Percentiles rank a stretch among this genome's conserved stretches.
phyloP scores from a whole-genome alignment of 73 alveolate genomes.

The Paramecium primaurelia region DNA sequence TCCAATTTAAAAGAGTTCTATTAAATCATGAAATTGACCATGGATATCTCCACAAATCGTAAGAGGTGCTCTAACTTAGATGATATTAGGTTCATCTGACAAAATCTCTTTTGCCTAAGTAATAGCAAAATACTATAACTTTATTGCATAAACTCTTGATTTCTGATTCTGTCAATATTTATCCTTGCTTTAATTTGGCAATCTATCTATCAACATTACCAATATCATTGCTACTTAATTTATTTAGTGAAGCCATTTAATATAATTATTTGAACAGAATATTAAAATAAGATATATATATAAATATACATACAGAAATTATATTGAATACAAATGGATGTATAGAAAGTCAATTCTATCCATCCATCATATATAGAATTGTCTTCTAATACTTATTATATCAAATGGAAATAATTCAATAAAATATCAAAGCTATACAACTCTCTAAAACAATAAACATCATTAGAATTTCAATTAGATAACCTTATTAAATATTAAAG shows the following conservation, averaged over 20 bases:
- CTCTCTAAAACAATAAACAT: too few relatives aligned
- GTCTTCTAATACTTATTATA: neutral
- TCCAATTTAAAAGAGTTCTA: slow-evolving; percentile 80
- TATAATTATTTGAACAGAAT: neutral
- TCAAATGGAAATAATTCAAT: too few relatives aligned
- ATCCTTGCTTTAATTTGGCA: slow-evolving; percentile 41
- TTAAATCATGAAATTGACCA: slow-evolving; percentile 95
- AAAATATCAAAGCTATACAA: too few relatives aligned
- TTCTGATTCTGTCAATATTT: slow-evolving; percentile 75
- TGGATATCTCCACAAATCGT: slow-evolving; percentile 97
- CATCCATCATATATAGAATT: too few relatives aligned
- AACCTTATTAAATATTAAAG: neutral
- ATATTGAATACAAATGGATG: neutral
- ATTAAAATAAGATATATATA: neutral
- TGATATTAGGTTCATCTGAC: slow-evolving; percentile 70
- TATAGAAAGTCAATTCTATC: neutral
- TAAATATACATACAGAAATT: neutral
- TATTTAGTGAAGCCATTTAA: slow-evolving; percentile 11
- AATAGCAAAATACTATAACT: neutral
- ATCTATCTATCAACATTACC: slow-evolving; percentile 31
- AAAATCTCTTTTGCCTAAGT: slow-evolving; percentile 87
- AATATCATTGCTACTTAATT: slow-evolving; percentile 2
- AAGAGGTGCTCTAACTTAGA: slow-evolving; percentile 77
- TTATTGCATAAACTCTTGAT: slow-evolving; percentile 75
- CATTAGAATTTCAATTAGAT: neutral